Percentiles rank a stretch among this genome's conserved stretches.
Conservation (phyloP, 805 yeast genomes). For the Metschnikowia colocasiae region DNA sequence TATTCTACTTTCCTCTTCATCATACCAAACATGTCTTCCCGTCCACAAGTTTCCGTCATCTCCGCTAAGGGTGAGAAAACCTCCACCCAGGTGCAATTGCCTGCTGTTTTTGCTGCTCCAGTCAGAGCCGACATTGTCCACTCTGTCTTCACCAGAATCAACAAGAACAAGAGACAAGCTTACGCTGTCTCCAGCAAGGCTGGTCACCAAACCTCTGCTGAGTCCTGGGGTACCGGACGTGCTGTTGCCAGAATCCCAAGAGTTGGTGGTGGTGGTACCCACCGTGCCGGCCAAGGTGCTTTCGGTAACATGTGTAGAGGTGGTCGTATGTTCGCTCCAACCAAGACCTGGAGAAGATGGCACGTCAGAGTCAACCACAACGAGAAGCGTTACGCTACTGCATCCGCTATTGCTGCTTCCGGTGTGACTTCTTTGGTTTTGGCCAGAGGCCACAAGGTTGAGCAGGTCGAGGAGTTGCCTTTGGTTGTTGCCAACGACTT, state of each 20-base stretch:
- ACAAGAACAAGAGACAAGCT: slow-evolving; percentile 99
- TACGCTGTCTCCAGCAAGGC: slow-evolving; percentile 99
- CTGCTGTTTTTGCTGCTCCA: slow-evolving; percentile 99
- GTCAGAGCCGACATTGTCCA: slow-evolving; percentile 99
- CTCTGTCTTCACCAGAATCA: slow-evolving; percentile 96
- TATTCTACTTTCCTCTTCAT: slow-evolving; percentile 9
- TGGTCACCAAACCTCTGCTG: slow-evolving; percentile 99
- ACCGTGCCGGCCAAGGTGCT: slow-evolving; percentile 99
- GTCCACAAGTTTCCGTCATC: slow-evolving; percentile 97
- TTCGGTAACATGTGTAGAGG: slow-evolving; percentile 99
- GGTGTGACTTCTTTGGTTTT: slow-evolving; percentile 97
- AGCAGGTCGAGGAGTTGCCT: slow-evolving; percentile 97
- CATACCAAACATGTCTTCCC: slow-evolving; percentile 30
- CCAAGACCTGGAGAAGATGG: slow-evolving; percentile 99
- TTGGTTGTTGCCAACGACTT: slow-evolving; percentile 91
- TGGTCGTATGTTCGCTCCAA: slow-evolving; percentile 99
- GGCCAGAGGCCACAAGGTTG: slow-evolving; percentile 99
- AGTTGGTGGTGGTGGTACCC: slow-evolving; percentile 99
- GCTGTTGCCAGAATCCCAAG: slow-evolving; percentile 99
- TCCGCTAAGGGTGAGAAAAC: slow-evolving; percentile 84
- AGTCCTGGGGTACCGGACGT: slow-evolving; percentile 99
- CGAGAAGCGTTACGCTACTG: slow-evolving; percentile 99
- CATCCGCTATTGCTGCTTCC: slow-evolving; percentile 99
- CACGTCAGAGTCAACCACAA: slow-evolving; percentile 99
- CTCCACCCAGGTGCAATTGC: slow-evolving; percentile 81